These are phyloP conservation scores for Trichothecium roseum DNA, from an alignment of 2,329 filamentous ascomycete genomes.

Conservation along the genomic window DNA sequence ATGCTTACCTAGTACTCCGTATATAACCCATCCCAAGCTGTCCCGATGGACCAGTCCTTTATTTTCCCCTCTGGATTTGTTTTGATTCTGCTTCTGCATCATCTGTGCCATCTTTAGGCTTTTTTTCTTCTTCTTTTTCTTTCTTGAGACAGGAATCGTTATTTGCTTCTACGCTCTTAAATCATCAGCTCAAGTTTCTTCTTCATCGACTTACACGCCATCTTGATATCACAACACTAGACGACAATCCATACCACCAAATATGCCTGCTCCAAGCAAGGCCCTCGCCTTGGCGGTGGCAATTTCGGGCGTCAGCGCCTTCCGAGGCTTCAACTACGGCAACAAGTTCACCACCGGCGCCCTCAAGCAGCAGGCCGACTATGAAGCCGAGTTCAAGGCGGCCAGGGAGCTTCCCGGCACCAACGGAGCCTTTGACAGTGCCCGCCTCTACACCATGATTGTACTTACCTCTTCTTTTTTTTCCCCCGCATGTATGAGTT, in stretches of 20 bases:
- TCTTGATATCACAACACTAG: conserved; percentile 3
- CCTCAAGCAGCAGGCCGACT: conserved; percentile 52
- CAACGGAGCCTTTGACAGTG: conserved; percentile 52
- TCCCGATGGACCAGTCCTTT: too few species aligned
- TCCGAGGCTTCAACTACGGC: conserved; percentile 67
- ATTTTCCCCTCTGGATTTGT: too few species aligned
- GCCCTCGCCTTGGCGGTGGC: conserved; percentile 24
- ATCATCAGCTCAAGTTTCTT: too few species aligned
- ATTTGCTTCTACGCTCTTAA: too few species aligned
- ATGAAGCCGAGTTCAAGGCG: conserved; percentile 58
- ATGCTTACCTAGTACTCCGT: too few species aligned
- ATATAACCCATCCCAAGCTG: too few species aligned
- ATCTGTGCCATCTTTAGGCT: too few species aligned
- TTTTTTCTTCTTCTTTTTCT: too few species aligned
- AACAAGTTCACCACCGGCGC: conserved; percentile 48
- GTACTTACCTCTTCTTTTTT: conserved; percentile 17
- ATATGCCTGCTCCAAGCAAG: conserved; percentile 10
- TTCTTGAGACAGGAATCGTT: too few species aligned
- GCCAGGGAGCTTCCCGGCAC: conserved; percentile 55
- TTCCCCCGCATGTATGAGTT: neutral
- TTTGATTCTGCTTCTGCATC: too few species aligned
- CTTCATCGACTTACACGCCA: neutral
- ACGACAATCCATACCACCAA: conserved; percentile 5
- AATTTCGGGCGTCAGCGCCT: conserved; percentile 23
- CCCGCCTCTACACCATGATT: conserved; percentile 66